Evolutionary conservation across 2,329 filamentous ascomycete species (phyloP).

Genomic region (Coniochaeta prunicola): DNA sequence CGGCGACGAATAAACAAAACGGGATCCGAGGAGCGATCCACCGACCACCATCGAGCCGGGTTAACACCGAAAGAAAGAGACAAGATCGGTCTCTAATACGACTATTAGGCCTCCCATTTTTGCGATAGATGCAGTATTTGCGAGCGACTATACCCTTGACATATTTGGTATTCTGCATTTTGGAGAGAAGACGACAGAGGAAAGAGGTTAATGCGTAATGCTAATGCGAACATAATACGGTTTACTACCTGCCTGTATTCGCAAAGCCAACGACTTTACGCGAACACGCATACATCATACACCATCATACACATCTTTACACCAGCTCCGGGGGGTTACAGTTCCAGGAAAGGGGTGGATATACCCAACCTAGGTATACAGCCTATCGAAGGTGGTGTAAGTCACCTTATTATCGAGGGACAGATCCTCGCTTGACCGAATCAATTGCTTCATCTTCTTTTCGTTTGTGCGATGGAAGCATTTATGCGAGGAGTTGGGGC

Average conservation of each 20-base stretch:
- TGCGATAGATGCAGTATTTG: not conserved
- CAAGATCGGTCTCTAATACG: not conserved
- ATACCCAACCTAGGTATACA: slow-evolving; percentile 1
- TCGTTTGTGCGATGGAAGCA: not conserved
- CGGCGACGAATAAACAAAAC: not conserved
- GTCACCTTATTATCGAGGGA: not conserved
- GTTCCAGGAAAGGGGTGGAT: slow-evolving; percentile 1
- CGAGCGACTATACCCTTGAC: not conserved
- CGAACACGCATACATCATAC: not conserved
- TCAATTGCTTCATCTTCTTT: not conserved
- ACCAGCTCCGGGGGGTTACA: not conserved
- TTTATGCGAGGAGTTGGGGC: not conserved
- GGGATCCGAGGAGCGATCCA: not conserved
- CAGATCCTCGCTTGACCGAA: not conserved
- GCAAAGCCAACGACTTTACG: not conserved
- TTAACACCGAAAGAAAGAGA: not conserved
- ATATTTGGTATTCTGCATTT: not conserved
- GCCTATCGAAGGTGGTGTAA: not conserved
- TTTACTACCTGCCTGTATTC: too few relatives aligned
- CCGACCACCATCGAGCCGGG: not conserved
- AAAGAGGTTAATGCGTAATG: slow-evolving; percentile 2
- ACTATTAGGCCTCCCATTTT: not conserved
- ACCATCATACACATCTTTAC: not conserved
- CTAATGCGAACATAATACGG: slow-evolving; percentile 7
- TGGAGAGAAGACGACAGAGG: not conserved